Evolutionary conservation across 306 rosid genomes (phyloP).

Genomic region (Corylus heterophylla): DNA sequence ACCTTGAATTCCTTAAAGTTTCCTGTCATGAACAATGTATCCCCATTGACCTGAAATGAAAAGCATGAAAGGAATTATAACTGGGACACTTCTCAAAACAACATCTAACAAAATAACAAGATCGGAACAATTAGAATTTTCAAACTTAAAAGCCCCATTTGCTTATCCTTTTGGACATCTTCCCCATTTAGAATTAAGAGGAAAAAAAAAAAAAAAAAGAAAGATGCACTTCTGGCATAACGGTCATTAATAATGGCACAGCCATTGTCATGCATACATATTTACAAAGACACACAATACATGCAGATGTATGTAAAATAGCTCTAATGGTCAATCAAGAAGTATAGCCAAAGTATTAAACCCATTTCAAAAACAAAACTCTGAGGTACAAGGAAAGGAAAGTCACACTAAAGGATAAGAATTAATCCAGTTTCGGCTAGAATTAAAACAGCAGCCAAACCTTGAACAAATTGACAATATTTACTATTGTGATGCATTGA

Average conservation of each 20-base stretch:
- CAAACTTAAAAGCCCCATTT: neutral
- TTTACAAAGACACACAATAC: neutral
- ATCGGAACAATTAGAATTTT: neutral
- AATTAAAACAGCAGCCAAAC: constrained; percentile 6
- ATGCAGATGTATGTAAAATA: neutral
- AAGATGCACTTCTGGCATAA: neutral
- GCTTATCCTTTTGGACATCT: neutral
- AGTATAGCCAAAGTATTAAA: neutral
- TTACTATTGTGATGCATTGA: neutral
- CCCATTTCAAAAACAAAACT: neutral
- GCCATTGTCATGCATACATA: neutral
- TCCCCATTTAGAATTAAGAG: neutral
- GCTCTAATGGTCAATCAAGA: neutral
- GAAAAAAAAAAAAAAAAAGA: neutral
- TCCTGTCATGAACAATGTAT: constrained; percentile 90
- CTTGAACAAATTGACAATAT: neutral
- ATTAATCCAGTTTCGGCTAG: neutral
- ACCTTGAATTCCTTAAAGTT: constrained; percentile 86
- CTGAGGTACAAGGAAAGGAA: neutral
- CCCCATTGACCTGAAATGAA: constrained; percentile 84
- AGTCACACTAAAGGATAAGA: constrained; percentile 7
- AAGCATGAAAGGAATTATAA: constrained; percentile 10
- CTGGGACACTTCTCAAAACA: neutral
- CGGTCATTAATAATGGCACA: neutral
- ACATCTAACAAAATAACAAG: neutral